Base-by-base conservation (phyloP, 371 early-diverging fungal genomes). In the Mortierella sp. region DNA sequence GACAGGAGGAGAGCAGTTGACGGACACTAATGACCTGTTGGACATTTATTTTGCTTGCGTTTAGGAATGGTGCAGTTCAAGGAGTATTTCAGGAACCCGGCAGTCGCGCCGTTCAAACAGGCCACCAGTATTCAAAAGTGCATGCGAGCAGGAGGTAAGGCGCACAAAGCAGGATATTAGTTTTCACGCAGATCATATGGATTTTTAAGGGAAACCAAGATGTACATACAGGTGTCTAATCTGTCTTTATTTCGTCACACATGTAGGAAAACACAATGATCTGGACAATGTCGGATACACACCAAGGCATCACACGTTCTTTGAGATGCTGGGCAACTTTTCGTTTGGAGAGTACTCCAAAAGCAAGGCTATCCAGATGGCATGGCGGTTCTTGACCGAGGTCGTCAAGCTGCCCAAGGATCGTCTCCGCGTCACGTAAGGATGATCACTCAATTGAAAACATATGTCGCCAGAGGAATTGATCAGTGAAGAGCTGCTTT, bases 251-350 rank as follows among this genome's bases (percentile, higher is more conserved):
- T n/a, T n/a, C n/a, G n/a, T n/a, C n/a, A n/a, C n/a, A n/a, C n/a
- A n/a, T n/a, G n/a, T 45, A 83, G 85, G 91, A 40, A 93, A 95
- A 79, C 95, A 95, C 82, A 95, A 95, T 67, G 95, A 95, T 74
- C 87, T 95, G 53, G 94, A 94, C 73, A 93, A 95, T 77, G 94
- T 94, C 4, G 95, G 95, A 19, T 90, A 88, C 72, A 94, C 94
- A 11, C 91, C 93, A 24, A 90, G 94, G 7, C 95, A 95, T 76
- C 94, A 94, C 71, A 95, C 95, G 3, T 94, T 94, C 77, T 95
- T 95, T 78, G 95, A 95, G 85, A 95, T 95, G 95, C 85, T 95
- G 68, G 95, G 95, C 44, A 94, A 93, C 74, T 95, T 94, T 80
- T 93, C 94, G 0, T 95, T 95, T 85, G 94, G 94, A 24, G 86